A percentile compares a stretch with the other conserved stretches of the same genome.
These are phyloP conservation scores for Penicillium ucsense DNA, from an alignment of 495 filamentous ascomycete species.

Conservation along the genomic window DNA sequence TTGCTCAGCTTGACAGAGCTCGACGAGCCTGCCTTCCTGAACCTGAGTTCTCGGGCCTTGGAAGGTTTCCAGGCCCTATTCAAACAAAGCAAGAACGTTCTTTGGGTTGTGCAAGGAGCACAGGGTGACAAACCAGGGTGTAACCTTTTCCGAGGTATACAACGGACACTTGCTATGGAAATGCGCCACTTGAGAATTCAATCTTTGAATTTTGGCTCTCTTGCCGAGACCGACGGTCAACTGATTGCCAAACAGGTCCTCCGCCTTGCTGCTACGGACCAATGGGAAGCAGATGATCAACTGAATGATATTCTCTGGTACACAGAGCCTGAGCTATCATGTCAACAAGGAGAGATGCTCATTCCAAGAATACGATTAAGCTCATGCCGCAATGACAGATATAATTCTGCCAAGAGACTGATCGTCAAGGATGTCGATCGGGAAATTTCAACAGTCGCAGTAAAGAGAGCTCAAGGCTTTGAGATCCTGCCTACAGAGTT, in stretches of 20 bases:
- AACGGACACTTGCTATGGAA: slow-evolving; percentile 18
- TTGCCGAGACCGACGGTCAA: slow-evolving; percentile 2
- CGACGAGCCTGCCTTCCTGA: slow-evolving; percentile 31
- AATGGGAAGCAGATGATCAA: slow-evolving; percentile 10
- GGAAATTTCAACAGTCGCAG: neutral
- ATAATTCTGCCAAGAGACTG: slow-evolving; percentile 27
- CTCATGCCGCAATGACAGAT: slow-evolving; percentile 21
- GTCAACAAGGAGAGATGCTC: slow-evolving; percentile 13
- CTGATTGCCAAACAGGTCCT: slow-evolving; percentile 14
- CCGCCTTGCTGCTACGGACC: slow-evolving; percentile 11
- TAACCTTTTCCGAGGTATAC: slow-evolving; percentile 31
- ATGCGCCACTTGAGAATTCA: slow-evolving; percentile 19
- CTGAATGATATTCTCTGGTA: slow-evolving; percentile 9
- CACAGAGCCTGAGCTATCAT: slow-evolving; percentile 16
- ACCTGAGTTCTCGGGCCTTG: slow-evolving; percentile 15
- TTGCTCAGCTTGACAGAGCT: slow-evolving; percentile 39
- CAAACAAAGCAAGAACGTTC: slow-evolving; percentile 21
- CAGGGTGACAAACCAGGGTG: slow-evolving; percentile 22
- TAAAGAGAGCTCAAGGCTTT: slow-evolving; percentile 5
- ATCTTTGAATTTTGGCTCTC: slow-evolving; percentile 17
- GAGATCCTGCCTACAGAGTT: slow-evolving; percentile 3
- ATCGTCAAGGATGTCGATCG: slow-evolving; percentile 10
- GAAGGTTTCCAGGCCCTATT: slow-evolving; percentile 21
- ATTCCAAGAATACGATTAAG: slow-evolving; percentile 23
- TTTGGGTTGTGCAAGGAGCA: slow-evolving; percentile 31